Conservation (phyloP, 2,329 filamentous ascomycete genomes). For the Talaromyces piceae region DNA sequence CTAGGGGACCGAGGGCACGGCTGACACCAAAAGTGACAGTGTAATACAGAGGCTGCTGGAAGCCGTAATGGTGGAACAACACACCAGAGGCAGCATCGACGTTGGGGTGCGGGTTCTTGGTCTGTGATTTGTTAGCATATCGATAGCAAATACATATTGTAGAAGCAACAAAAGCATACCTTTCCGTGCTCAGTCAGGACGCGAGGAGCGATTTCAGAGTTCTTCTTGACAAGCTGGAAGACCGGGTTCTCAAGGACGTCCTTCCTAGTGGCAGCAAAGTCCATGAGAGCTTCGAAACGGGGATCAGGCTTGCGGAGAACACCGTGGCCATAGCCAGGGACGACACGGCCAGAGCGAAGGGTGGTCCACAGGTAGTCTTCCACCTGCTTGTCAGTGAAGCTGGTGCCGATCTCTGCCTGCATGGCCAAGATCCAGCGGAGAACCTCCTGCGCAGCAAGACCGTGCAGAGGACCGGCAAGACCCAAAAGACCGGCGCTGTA, state of each 20-base stretch:
- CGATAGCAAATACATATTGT: background rate
- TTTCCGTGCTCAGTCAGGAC: conserved; percentile 94
- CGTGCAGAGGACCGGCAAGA: conserved; percentile 86
- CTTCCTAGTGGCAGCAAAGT: conserved; percentile 77
- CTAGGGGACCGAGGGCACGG: conserved; percentile 72
- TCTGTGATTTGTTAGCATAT: conserved; percentile 39
- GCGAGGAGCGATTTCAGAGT: conserved; percentile 80
- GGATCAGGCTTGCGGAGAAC: conserved; percentile 96
- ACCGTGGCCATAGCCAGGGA: conserved; percentile 91
- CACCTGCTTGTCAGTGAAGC: conserved; percentile 74
- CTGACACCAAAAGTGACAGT: conserved; percentile 62
- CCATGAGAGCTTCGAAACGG: conserved; percentile 92
- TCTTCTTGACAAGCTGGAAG: conserved; percentile 89
- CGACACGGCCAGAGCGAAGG: conserved; percentile 86
- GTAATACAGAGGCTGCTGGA: conserved; percentile 96
- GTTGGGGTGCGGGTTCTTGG: conserved; percentile 96
- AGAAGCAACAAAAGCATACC: conserved; percentile 28
- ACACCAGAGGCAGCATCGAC: conserved; percentile 91
- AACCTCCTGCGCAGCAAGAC: conserved; percentile 92
- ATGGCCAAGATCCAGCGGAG: conserved; percentile 95
- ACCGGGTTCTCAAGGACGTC: conserved; percentile 82
- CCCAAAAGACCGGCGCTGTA: conserved; percentile 95
- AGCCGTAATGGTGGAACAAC: conserved; percentile 95
- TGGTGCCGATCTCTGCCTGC: conserved; percentile 75
- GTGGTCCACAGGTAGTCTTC: conserved; percentile 87